Evolutionary conservation across 2,329 filamentous ascomycete genomes (phyloP), one percentile per base, ranked within the genome.

Genomic region (Ophiocordyceps camponoti-saundersi): DNA sequence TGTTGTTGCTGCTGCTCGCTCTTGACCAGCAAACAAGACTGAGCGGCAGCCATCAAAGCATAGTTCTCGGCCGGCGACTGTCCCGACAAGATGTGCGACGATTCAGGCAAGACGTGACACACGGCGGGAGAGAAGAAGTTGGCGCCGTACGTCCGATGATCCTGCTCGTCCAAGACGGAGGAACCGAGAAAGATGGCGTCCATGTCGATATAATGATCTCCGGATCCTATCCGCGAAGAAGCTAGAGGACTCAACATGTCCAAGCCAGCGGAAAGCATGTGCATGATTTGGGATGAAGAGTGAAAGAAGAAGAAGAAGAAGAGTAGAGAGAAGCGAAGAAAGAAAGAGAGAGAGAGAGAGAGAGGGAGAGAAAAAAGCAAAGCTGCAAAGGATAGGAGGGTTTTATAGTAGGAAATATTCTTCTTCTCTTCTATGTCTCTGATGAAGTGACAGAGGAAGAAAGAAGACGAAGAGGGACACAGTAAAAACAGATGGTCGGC

Each of bases 201-300:
- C 52, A 56, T 55, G 48, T 50, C 51, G 51, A 52, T 49, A 48
- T 57, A 53, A 49, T 58, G 58, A 53, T 57, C 55, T 47, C 49
- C 53, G 48, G 53, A 49, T 50, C 51, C 54, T 49, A 54, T 48
- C 49, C 49, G 46, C 41, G 54, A 51, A 47, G 51, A 36, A 48
- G 53, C 59, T 52, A 60, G 61, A 59, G 61, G 62, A 59, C 59
- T 60, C 50, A 53, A 51, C 48, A 54, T 48, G 53, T 55, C 54
- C 46, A 53, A 56, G 48, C 51, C 53, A 43, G 57, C 50, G 55
- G 57, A 51, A 52, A 54, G 57, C 45, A 53, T 26, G 13, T 26
- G 13, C 21, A 43, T 23, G 6, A 21, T 20, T 13, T 15, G 3
- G 20, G 7, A 4, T 4, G 5, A 20, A n/a, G 32, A 34, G 12